Percentiles rank a stretch among this genome's conserved stretches.
phyloP scores from a whole-genome alignment of 2,329 filamentous ascomycete genomes.

The Hypoxylon sp. region DNA sequence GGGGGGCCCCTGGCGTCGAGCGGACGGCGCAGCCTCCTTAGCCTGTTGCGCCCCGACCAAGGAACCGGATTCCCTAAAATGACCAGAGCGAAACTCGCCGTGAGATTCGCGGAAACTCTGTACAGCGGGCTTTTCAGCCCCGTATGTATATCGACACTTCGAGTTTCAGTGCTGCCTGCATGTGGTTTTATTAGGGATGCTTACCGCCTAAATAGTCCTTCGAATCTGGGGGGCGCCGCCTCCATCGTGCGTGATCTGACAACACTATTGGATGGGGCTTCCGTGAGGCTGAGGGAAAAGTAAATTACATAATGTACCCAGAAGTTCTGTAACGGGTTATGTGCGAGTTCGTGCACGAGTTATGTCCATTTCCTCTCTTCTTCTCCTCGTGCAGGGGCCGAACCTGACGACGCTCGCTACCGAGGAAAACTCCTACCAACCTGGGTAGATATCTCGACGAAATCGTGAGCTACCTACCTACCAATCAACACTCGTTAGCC shows the following conservation, averaged over 20 bases:
- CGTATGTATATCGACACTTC: not conserved
- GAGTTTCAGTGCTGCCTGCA: slow-evolving; percentile 12
- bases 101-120: not conserved
- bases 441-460: slow-evolving; percentile 1
- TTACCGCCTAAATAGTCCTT: slow-evolving; percentile 12
- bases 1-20: slow-evolving; percentile 4
- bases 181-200: not conserved
- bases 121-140: not conserved
- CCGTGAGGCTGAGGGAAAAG: slow-evolving; percentile 28
- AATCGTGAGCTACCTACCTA: not conserved
- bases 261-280: slow-evolving; percentile 16
- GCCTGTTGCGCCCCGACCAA: slow-evolving; percentile 10
- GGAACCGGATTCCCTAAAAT: slow-evolving; percentile 17
- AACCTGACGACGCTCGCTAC: slow-evolving; percentile 3
- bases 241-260: slow-evolving; percentile 21
- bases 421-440: slow-evolving; percentile 7
- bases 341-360: slow-evolving; percentile 5
- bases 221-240: slow-evolving; percentile 19
- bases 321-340: slow-evolving; percentile 12
- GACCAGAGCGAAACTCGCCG: slow-evolving; percentile 23
- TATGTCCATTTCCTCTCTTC: slow-evolving; percentile 6
- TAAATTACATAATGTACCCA: slow-evolving; percentile 30
- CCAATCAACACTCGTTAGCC: not conserved
- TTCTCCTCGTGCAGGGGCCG: not conserved
- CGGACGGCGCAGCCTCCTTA: slow-evolving; percentile 20